Evolutionary conservation across 345 rosid genomes (phyloP), one percentile per base, ranked within the genome.

Genomic region (Limnanthes douglasii): DNA sequence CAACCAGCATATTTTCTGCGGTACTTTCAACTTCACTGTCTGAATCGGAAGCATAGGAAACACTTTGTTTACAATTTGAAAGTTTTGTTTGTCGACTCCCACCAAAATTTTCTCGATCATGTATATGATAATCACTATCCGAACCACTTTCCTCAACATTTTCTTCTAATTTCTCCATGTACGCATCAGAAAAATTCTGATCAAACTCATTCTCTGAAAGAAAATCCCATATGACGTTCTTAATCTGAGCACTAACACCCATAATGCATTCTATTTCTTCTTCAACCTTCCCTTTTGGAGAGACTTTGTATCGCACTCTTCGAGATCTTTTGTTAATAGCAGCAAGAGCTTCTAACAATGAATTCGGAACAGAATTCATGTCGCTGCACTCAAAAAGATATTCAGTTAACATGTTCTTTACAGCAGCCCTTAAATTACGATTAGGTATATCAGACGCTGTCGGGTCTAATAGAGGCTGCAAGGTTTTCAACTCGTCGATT

Each of bases 311-410:
- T 1, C 59, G 54, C 20, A 48, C 21, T 40, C 43, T 41, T 37
- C 25, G 55, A 25, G 65, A 59, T 38, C 46, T 50, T 42, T 53
- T 41, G 46, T 79, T 88, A 47, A 88, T 48, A 44, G 66, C 27
- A 37, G 73, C 64, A 56, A 83, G 83, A 58, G 65, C 66, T 43
- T 83, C 53, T 37, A 41, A 34, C 21, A 88, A 58, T 50, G 80
- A 68, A 35, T 59, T 52, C 2, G 93, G 95, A 46, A 79, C 53
- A 12, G 41, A 21, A 43, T 65, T 64, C 68, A 83, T 58, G 41
- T 78, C 86, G 68, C 50, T 35, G 44, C 80, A 73, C 62, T 78
- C 78, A 49, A 71, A 78, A 29, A 88, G 81, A 66, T 69, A 79
- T 18, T 64, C 86, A 11, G 56, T 62, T 21, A 88, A 43, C 64